Evolutionary conservation across 768 basidiomycete genomes (phyloP).

Genomic region (Rhodotorula babjevae): DNA sequence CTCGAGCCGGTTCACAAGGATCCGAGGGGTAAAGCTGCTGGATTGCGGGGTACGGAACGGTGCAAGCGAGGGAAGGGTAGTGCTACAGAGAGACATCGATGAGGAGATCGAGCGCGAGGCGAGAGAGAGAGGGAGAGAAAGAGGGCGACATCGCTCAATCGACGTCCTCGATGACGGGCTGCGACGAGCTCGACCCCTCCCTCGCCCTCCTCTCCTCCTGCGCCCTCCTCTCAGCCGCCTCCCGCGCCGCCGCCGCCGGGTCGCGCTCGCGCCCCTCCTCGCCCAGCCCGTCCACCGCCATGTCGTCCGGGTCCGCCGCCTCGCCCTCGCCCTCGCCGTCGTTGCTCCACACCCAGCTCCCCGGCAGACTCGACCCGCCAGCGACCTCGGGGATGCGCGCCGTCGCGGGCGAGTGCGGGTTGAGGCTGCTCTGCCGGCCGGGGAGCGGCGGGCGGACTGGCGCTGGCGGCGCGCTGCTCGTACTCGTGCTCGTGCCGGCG

Average conservation of each 20-base stretch:
- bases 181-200: not conserved
- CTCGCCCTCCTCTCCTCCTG: not conserved
- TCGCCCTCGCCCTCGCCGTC: not conserved
- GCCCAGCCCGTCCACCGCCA: not conserved
- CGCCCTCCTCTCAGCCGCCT: constrained; percentile 15
- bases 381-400: constrained; percentile 13
- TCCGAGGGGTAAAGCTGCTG: no score
- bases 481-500: not conserved
- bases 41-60: no score
- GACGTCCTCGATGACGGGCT: constrained; percentile 25
- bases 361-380: constrained; percentile 25
- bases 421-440: not conserved
- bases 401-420: constrained; percentile 12
- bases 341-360: constrained; percentile 14
- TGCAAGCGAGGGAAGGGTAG: no score
- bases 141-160: constrained; percentile 1
- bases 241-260: constrained; percentile 2
- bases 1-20: no score
- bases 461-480: not conserved
- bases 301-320: not conserved
- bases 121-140: no score
- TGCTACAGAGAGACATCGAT: no score
- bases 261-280: not conserved
- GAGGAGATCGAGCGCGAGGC: no score
- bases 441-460: not conserved